A percentile compares a stretch with the other conserved stretches of the same genome.
phyloP scores from a whole-genome alignment of 148 eudicot species.

The Cornus florida region DNA sequence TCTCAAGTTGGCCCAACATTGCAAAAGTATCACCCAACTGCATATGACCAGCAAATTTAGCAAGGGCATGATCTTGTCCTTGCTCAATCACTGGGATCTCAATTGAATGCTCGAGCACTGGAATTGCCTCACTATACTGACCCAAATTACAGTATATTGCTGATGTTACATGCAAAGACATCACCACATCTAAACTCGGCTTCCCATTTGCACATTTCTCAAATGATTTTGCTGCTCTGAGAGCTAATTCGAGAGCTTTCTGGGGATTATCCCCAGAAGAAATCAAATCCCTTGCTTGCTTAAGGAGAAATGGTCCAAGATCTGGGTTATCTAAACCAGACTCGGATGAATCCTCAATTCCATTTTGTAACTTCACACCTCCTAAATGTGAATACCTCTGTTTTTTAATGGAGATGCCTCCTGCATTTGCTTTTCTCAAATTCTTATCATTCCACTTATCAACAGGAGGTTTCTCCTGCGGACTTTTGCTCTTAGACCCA shows the following conservation, averaged over 20 bases:
- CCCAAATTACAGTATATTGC: conserved; percentile 83
- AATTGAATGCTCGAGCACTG: conserved; percentile 71
- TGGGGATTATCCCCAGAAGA: conserved; percentile 86
- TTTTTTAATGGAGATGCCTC: conserved; percentile 40
- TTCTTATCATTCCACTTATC: conserved; percentile 41
- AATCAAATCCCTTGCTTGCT: conserved; percentile 91
- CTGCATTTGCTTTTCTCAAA: conserved; percentile 31
- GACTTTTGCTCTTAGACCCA: conserved; percentile 41
- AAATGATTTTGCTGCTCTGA: conserved; percentile 84
- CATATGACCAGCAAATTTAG: conserved; percentile 97
- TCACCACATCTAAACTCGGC: conserved; percentile 80
- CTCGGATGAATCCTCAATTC: conserved; percentile 36
- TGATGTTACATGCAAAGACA: conserved; percentile 90
- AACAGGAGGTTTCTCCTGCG: conserved; percentile 27
- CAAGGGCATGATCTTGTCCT: conserved; percentile 83
- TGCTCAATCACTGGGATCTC: conserved; percentile 65
- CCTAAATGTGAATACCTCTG: conserved; percentile 36
- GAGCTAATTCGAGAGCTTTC: conserved; percentile 78
- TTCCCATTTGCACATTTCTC: conserved; percentile 77
- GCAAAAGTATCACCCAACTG: conserved; percentile 94
- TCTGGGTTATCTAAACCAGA: conserved; percentile 73
- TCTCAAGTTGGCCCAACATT: conserved; percentile 84
- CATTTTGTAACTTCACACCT: conserved; percentile 30
- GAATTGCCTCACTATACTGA: conserved; percentile 75
- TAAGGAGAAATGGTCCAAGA: conserved; percentile 91